These are phyloP conservation scores for Sporisorium scitamineum DNA, from an alignment of 1,284 basidiomycete species.

Conservation along the genomic window DNA sequence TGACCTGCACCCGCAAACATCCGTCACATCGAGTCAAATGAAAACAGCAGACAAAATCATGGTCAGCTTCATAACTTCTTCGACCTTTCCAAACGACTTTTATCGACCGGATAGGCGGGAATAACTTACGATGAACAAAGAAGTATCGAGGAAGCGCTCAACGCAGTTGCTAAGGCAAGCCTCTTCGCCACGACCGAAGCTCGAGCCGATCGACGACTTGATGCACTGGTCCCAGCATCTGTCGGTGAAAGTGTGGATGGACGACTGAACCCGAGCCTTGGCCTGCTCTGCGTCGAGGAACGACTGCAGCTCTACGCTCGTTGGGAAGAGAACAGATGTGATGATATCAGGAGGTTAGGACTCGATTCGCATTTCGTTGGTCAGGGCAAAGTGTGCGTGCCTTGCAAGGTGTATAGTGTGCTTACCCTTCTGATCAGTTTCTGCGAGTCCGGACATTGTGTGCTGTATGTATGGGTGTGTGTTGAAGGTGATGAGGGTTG, in stretches of 20 bases:
- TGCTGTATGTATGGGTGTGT: background rate
- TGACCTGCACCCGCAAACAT: slow-evolving; percentile 70
- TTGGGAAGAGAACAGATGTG: background rate
- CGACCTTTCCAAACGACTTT: background rate
- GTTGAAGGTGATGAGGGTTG: background rate
- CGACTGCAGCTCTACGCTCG: slow-evolving; percentile 76
- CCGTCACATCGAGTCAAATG: background rate
- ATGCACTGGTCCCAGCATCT: slow-evolving; percentile 77
- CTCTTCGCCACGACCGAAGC: slow-evolving; percentile 86
- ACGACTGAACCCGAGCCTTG: slow-evolving; percentile 80
- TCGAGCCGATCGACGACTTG: slow-evolving; percentile 82
- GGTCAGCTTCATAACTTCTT: background rate
- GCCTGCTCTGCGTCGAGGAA: slow-evolving; percentile 91
- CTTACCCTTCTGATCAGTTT: slow-evolving; percentile 61
- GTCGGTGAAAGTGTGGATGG: slow-evolving; percentile 71
- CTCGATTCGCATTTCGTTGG: background rate
- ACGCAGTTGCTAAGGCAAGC: slow-evolving; percentile 90
- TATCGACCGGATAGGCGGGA: too few species aligned
- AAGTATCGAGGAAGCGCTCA: slow-evolving; percentile 92
- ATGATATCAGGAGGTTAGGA: background rate
- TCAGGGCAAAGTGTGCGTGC: background rate
- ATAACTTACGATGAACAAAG: slow-evolving; percentile 70
- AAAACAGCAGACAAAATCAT: background rate
- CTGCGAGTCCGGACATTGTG: slow-evolving; percentile 54
- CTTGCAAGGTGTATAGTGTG: too few species aligned